Evolutionary conservation across 202 grass and related monocot genomes (phyloP), one percentile per base, ranked within the genome.

Genomic region (Schoenoplectus tabernaemontani): DNA sequence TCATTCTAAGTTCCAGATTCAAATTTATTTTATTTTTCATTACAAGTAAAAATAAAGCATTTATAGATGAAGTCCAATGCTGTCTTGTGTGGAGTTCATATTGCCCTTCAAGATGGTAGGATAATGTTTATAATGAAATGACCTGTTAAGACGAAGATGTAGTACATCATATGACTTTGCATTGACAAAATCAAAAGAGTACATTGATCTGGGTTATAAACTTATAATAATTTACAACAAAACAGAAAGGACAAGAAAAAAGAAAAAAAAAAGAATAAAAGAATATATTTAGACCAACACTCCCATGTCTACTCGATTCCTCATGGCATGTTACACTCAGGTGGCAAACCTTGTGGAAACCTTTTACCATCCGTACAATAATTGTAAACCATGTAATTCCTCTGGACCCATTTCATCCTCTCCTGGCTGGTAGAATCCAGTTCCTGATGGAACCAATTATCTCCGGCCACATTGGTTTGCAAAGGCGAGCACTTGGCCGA

Each of bases 311-410:
- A 2, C 8, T 79, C 33, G 0, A 36, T 7, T 26, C 1, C 11
- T 69, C 80, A 78, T 39, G 33, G 7, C 85, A 92, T 88, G 51
- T 84, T 81, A 85, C 93, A 96, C 84, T 92, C 93, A 34, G 82
- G 79, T 72, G 93, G 93, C 73, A 92, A 0, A 15, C 93, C 90
- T 78, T 88, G 84, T 0, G 79, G 37, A 68, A 80, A 56, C 3
- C 93, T 86, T 77, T 92, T 96, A 41, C 85, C 87, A 77, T 96
- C 93, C 11, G 84, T 86, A 77, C 93, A 96, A 77, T 96, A 96
- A 82, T 96, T 90, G 79, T 96, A 96, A 75, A 93, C 91, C 88
- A 96, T 91, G 83, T 96, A 96, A 60, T 84, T 91, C 4, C 74
- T 82, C 90, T 91, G 90, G 64, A 92, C 92, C 89, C 78, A 86